phyloP scores from a whole-genome alignment of 2,329 filamentous ascomycete genomes.

The Clonostachys rhizophaga region DNA sequence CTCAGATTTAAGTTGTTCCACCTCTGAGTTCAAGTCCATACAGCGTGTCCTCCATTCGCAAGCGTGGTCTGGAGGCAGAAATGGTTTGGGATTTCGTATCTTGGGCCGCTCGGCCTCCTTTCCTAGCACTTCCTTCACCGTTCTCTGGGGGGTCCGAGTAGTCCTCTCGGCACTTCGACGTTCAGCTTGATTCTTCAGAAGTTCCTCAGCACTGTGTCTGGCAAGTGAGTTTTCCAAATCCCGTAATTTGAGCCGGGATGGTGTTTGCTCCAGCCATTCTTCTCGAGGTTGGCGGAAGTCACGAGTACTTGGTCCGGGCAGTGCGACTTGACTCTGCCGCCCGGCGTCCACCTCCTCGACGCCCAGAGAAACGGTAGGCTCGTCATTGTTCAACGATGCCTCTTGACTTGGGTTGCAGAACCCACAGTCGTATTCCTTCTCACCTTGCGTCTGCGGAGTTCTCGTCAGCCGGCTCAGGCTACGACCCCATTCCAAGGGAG shows the following conservation, averaged over 20 bases:
- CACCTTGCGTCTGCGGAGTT: background rate
- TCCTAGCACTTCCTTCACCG: background rate
- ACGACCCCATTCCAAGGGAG: background rate
- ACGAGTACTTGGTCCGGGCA: background rate
- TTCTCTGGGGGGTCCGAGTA: conserved; percentile 3
- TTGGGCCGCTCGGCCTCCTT: conserved; percentile 2
- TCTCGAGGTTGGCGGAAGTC: background rate
- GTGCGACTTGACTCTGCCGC: too few relatives aligned
- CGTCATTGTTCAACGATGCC: background rate
- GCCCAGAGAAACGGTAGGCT: too few relatives aligned
- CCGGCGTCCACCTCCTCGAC: too few relatives aligned
- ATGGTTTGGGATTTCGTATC: conserved; percentile 23
- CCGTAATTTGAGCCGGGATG: background rate
- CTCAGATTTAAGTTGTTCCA: conserved; percentile 33
- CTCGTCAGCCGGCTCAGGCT: background rate
- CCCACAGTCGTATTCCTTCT: background rate
- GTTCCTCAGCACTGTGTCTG: background rate
- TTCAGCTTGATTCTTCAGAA: background rate
- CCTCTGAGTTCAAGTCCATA: conserved; percentile 30
- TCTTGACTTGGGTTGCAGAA: background rate
- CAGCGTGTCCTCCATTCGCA: conserved; percentile 38
- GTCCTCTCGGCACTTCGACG: background rate
- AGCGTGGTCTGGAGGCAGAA: conserved; percentile 29
- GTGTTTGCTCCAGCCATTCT: background rate
- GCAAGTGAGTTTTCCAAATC: conserved; percentile 1